Base-by-base conservation (phyloP, 164 flowering plant genomes). In the Vitis labrusca region DNA sequence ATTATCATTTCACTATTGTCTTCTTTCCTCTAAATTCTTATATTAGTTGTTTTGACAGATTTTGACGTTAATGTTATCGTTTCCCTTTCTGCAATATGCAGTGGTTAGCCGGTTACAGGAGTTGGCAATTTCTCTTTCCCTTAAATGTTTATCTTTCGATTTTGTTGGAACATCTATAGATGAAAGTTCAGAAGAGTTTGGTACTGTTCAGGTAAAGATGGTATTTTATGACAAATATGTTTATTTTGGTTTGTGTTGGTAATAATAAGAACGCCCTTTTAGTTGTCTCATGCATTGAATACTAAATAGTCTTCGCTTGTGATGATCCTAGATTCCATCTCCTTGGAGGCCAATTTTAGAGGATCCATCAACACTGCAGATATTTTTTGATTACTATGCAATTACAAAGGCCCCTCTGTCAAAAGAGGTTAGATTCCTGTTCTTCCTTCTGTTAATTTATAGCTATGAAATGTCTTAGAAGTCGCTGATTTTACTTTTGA, bases 141-240 rank as follows among this genome's bases (percentile, higher is more conserved):
- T 93, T 11, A 90, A 86, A 75, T 96, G 99, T 77, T 72, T 96
- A 64, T 93, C 98, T 1, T 96, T 85, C 82, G 99, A 96, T 78
- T 96, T 96, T 86, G 94, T 88, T 68, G 99, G 99, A 59, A 91
- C 99, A 65, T 83, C 98, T 23, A 78, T 93, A 74, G 99, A 96
- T 87, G 99, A 96, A 85, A 93, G 97, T 78, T 91, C 98, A 37
- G 99, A 96, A 67, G 99, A 96, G 76, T 91, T 96, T 84, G 99
- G 99, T 74, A 91, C 98, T 68, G 88, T 93, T 49, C 99, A 96
- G 98, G 99, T 93, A 64, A 17, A 9, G 44, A 50, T 13, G 19
- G 13, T 3, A 15, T 32, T 44, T 10, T 54, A 15, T 69, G 17
- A 14, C 44, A 32, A 15, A 1, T 66, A 50, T 59, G 37, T 23